These are phyloP conservation scores for Trapa incisa DNA, from an alignment of 345 rosid genomes.

Conservation along the genomic window DNA sequence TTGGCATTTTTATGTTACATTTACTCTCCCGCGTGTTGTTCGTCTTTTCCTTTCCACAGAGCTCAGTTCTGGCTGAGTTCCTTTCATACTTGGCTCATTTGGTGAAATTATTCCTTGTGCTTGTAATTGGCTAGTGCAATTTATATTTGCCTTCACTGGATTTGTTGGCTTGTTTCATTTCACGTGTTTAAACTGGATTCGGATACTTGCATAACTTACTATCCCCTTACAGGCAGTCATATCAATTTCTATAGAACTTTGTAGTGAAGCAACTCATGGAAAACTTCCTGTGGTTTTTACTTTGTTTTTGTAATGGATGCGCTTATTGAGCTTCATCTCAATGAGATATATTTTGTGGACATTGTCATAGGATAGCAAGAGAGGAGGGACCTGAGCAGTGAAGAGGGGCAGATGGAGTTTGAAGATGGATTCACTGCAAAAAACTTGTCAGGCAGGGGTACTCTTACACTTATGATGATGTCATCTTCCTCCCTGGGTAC, in stretches of 20 bases:
- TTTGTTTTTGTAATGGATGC: background rate
- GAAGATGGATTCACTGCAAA: conserved; percentile 62
- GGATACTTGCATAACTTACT: background rate
- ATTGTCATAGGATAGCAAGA: background rate
- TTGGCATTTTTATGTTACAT: background rate
- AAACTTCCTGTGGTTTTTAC: background rate
- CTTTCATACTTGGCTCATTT: background rate
- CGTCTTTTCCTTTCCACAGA: background rate
- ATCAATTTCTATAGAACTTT: background rate
- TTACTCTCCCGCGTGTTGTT: background rate
- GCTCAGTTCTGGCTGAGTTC: background rate
- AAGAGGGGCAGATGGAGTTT: conserved; percentile 8
- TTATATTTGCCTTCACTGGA: background rate
- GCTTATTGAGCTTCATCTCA: background rate
- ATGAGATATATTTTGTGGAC: background rate
- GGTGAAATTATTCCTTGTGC: background rate
- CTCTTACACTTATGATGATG: conserved; percentile 89
- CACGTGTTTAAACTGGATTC: background rate
- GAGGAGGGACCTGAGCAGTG: background rate
- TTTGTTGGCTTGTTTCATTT: background rate
- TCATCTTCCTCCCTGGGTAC: conserved; percentile 82
- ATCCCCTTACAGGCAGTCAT: background rate
- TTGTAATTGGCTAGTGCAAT: background rate
- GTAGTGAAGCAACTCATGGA: background rate
- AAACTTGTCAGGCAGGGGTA: conserved; percentile 58